Evolutionary conservation across 257 asterid species (phyloP), one percentile per base, ranked within the genome.

Genomic region (Phtheirospermum japonicum): DNA sequence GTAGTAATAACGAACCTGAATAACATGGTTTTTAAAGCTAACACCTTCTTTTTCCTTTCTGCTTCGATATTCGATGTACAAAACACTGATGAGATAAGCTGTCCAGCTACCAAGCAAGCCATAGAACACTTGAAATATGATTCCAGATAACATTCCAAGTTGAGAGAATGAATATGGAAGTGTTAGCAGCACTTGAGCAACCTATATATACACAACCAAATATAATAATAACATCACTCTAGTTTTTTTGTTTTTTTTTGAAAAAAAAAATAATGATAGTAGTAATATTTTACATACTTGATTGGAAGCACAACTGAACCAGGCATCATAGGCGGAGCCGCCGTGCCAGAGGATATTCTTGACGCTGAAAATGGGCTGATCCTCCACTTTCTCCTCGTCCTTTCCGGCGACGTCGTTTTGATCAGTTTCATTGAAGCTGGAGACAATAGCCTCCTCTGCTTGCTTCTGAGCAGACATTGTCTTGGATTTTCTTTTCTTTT

Each of bases 241-340:
- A n/a, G n/a, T n/a, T n/a, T n/a, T n/a, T n/a, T n/a, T n/a, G n/a
- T n/a, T n/a, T n/a, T 36, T 36, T 36, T 9, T 36, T 6, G 7
- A 36, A 36, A 36, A 6, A 9, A 0, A 6, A 36, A 6, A 6
- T 36, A 36, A 36, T 36, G 7, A 9, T 9, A 36, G 7, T 6
- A 36, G 4, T 36, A 6, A 9, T 36, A 36, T 43, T 7, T 13
- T n/a, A 20, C 2, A 5, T 45, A 45, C 98, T 80, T 92, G 99
- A 70, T 92, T 92, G 20, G 98, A 92, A 61, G 98, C 82, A 45
- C 97, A 92, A 46, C 98, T 92, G 75, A 92, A 92, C 98, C 97
- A 92, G 61, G 99, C 99, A 63, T 92, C 99, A 87, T 87, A 92
- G 71, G 85, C 85, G 26, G 99, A 92, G 76, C 99, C 99, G 18